phyloP scores from a whole-genome alignment of 257 asterid species.

The Perilla frutescens region DNA sequence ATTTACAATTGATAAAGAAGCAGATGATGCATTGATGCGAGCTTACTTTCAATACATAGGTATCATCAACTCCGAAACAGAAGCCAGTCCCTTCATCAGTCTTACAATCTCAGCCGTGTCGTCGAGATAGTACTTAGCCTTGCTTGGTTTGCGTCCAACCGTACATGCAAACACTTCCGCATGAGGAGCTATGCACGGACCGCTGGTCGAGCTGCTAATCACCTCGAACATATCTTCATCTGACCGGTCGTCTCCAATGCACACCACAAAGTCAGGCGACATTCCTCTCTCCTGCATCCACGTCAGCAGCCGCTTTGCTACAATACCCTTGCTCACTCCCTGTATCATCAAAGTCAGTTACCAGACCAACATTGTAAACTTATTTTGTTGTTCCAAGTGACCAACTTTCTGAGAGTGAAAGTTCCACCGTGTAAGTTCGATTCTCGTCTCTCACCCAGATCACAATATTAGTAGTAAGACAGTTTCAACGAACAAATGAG shows the following conservation, averaged over 20 bases:
- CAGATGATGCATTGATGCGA: not conserved
- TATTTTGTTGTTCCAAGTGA: too few species aligned
- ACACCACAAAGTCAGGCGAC: slow-evolving; percentile 69
- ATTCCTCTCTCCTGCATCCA: slow-evolving; percentile 66
- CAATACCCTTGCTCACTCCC: slow-evolving; percentile 94
- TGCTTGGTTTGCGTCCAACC: slow-evolving; percentile 80
- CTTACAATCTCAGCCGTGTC: slow-evolving; percentile 80
- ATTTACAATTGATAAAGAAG: slow-evolving; percentile 27
- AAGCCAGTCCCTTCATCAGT: slow-evolving; percentile 76
- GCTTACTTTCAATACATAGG: not conserved
- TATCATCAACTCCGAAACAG: slow-evolving; percentile 66
- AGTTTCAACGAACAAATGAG: too few species aligned
- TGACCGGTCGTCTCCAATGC: slow-evolving; percentile 85
- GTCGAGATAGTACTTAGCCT: slow-evolving; percentile 88
- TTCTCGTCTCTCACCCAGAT: too few species aligned
- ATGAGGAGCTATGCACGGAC: slow-evolving; percentile 71
- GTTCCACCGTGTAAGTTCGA: not conserved
- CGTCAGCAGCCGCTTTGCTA: slow-evolving; percentile 73
- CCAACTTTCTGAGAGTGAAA: too few species aligned
- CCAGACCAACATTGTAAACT: not conserved
- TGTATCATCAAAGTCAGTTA: slow-evolving; percentile 26
- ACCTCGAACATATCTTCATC: slow-evolving; percentile 95
- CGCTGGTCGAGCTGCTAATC: slow-evolving; percentile 56
- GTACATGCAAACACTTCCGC: slow-evolving; percentile 93
- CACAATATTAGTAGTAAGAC: too few species aligned